Conservation (phyloP, 1,139 yeast genomes). For the Pichia sp. region DNA sequence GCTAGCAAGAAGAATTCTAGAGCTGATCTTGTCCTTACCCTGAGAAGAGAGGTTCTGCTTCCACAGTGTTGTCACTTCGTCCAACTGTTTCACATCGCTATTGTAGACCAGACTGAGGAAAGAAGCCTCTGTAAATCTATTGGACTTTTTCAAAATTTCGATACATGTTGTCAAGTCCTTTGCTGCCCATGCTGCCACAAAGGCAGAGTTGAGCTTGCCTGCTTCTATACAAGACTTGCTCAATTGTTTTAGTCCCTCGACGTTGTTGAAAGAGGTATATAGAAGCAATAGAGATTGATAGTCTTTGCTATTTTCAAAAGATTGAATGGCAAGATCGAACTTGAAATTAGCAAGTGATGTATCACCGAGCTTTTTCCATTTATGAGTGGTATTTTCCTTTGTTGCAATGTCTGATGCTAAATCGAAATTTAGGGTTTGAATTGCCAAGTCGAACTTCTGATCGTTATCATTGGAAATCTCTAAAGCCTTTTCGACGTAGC, state of each 20-base stretch:
- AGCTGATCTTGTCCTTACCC: constrained; percentile 55
- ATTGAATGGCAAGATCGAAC: constrained; percentile 69
- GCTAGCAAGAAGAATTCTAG: constrained; percentile 43
- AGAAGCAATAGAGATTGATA: constrained; percentile 73
- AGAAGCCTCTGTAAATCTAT: constrained; percentile 79
- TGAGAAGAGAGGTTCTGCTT: constrained; percentile 43
- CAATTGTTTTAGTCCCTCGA: constrained; percentile 47
- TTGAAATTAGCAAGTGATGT: constrained; percentile 74
- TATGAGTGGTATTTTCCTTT: constrained; percentile 49
- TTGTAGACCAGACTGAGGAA: constrained; percentile 73
- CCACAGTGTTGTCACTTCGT: constrained; percentile 56
- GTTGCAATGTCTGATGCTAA: constrained; percentile 70
- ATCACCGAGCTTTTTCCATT: constrained; percentile 94
- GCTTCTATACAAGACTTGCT: constrained; percentile 58
- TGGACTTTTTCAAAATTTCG: constrained; percentile 60
- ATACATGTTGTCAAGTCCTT: constrained; percentile 65
- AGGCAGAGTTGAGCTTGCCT: constrained; percentile 87
- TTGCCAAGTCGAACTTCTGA: constrained; percentile 78
- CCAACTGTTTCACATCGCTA: constrained; percentile 35
- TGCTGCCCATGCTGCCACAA: constrained; percentile 83
- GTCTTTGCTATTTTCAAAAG: constrained; percentile 78
- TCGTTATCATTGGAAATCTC: constrained; percentile 78
- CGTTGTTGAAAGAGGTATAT: constrained; percentile 75
- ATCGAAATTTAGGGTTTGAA: constrained; percentile 57
- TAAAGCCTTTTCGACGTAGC: constrained; percentile 74